Percentiles rank a stretch among this genome's conserved stretches.
Conservation (phyloP, 75 land plant species). For the Isoetes taiwanensis region DNA sequence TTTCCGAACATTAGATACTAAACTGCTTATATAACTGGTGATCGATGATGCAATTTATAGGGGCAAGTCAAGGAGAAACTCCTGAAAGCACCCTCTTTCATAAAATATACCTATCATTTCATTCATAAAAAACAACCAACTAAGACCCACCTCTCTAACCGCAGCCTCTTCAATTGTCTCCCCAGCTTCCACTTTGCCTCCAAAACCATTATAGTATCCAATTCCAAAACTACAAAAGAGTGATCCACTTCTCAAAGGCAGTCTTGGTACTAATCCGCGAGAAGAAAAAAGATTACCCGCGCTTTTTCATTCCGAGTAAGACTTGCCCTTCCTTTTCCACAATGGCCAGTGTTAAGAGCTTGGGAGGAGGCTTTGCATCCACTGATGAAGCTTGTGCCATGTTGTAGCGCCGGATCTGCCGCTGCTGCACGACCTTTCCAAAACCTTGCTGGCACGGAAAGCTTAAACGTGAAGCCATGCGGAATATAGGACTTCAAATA, state of each 20-base stretch:
- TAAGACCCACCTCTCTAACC: constrained; percentile 19
- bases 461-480: too few species aligned
- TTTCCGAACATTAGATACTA: too few species aligned
- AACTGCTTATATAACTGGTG: too few species aligned
- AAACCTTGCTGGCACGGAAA: too few species aligned
- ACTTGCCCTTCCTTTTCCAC: constrained; percentile 13
- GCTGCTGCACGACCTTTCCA: too few species aligned
- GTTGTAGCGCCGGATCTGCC: background rate
- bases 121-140: too few species aligned
- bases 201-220: constrained; percentile 39
- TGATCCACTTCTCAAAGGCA: constrained; percentile 41
- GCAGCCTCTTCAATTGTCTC: constrained; percentile 36
- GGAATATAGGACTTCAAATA: too few species aligned
- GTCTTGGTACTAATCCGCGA: constrained; percentile 32
- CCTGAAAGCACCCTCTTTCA: too few species aligned
- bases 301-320: constrained; percentile 29
- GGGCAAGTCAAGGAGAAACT: too few species aligned
- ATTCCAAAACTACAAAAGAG: constrained; percentile 27
- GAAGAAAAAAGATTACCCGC: constrained; percentile 21
- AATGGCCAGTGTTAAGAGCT: constrained; percentile 30
- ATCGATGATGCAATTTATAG: too few species aligned
- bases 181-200: constrained; percentile 34
- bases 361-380: constrained; percentile 13
- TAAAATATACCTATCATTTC: too few species aligned
- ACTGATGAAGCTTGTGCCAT: background rate